These are phyloP conservation scores for Entamoeba dispar DNA, from an alignment of 208 protist genomes.

Conservation along the genomic window DNA sequence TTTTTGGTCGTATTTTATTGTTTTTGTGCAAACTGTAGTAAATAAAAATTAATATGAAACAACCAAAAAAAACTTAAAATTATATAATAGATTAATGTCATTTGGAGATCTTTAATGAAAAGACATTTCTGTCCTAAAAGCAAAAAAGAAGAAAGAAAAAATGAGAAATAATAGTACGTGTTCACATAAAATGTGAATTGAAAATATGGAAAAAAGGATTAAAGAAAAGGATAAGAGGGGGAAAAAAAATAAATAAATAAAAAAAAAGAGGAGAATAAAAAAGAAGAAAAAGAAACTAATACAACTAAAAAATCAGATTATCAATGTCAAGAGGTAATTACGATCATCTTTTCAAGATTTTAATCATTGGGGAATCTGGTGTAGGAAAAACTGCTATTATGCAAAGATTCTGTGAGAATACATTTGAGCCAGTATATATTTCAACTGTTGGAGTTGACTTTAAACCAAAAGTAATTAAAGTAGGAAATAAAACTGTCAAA, in stretches of 20 bases:
- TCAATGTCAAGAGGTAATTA: not conserved
- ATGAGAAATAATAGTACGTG: no score
- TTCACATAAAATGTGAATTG: no score
- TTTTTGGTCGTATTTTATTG: no score
- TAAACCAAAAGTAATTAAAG: slow-evolving; percentile 23
- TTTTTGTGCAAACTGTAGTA: no score
- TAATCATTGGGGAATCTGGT: slow-evolving; percentile 33
- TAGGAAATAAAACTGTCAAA: slow-evolving; percentile 34
- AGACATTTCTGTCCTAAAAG: no score
- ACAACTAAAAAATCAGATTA: not conserved
- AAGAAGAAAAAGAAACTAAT: not conserved
- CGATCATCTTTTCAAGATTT: slow-evolving; percentile 31
- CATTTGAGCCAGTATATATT: slow-evolving; percentile 30
- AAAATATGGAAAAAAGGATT: no score
- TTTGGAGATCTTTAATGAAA: no score
- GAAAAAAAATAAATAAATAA: not conserved
- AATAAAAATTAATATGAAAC: no score
- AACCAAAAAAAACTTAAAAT: no score
- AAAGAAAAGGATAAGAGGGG: no score
- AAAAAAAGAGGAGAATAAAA: not conserved
- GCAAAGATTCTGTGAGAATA: slow-evolving; percentile 32
- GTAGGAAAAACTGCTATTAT: slow-evolving; percentile 35
- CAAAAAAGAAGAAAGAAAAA: no score
- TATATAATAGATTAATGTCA: no score
- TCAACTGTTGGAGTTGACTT: slow-evolving; percentile 46